These are phyloP conservation scores for Asclepias syriaca DNA, from an alignment of 257 asterid genomes.

Conservation along the genomic window DNA sequence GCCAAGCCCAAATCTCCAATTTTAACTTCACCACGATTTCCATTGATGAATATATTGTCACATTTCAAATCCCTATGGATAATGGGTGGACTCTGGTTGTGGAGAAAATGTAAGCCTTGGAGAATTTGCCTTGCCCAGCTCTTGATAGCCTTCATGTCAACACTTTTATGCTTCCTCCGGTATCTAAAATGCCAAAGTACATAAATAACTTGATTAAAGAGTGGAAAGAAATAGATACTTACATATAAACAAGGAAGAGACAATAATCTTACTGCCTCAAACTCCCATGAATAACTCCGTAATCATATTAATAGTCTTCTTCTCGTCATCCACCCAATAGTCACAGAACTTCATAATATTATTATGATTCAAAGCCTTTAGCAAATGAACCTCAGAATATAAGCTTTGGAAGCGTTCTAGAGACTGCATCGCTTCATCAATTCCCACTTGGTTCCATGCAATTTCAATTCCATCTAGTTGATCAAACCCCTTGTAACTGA, in stretches of 20 bases:
- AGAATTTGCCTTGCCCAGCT: constrained; percentile 81
- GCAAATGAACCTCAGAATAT: constrained; percentile 63
- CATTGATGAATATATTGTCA: constrained; percentile 67
- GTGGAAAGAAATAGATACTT: background rate
- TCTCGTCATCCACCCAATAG: constrained; percentile 74
- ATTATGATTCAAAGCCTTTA: constrained; percentile 52
- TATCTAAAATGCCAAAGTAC: constrained; percentile 25
- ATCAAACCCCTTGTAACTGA: constrained; percentile 59
- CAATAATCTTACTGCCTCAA: constrained; percentile 53
- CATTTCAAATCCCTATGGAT: constrained; percentile 82
- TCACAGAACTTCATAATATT: constrained; percentile 49
- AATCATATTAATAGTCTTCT: constrained; percentile 61
- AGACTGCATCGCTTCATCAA: constrained; percentile 50
- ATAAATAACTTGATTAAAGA: background rate
- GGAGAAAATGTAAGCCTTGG: constrained; percentile 57
- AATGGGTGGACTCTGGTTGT: constrained; percentile 56
- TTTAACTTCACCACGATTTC: constrained; percentile 68
- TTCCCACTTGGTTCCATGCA: constrained; percentile 68
- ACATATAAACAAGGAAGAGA: background rate
- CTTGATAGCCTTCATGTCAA: constrained; percentile 58
- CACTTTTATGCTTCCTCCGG: constrained; percentile 54
- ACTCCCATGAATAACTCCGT: constrained; percentile 75
- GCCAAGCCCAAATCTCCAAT: constrained; percentile 87
- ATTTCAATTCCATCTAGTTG: constrained; percentile 60
- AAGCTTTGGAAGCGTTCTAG: constrained; percentile 45